Evolutionary conservation across 2,329 filamentous ascomycete species (phyloP), one percentile per base, ranked within the genome.

Genomic region (Arthrobotrys iridis): DNA sequence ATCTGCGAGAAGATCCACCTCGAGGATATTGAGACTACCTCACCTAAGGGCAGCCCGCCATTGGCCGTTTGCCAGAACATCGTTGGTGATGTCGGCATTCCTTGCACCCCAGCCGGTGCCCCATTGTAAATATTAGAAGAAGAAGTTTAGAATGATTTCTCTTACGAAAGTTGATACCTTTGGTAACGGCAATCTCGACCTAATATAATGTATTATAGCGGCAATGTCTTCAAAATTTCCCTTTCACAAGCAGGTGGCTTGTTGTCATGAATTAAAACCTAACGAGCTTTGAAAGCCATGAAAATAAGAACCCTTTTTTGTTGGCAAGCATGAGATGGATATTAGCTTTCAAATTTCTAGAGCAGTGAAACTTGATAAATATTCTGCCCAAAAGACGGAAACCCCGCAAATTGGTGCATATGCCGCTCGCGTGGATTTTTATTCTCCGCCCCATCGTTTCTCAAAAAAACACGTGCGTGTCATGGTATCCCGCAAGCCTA

Each of bases 1-100:
- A 84, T 87, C 3, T 89, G 88, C 78, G 83, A 83, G 55, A 85
- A 85, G 57, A 88, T 89, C 77, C 82, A 83, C 5, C 82, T 89
- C 64, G 83, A 85, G 76, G 83, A 86, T 71, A 88, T 89, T 77
- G 82, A 86, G 68, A 79, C 89, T 59, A 85, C 82, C 0, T 87
- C 84, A 46, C 87, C 87, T 0, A 83, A 83, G 40, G 82, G 82
- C 0, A 82, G 80, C 20, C 79, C 82, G 35, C 63, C 71, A 37
- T 28, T 75, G 37, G 71, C 71, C 48, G 71, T 68, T 45, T 75
- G 71, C 8, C 79, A 82, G 13, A 83, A 83, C 55, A 82, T 88
- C 57, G 82, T 86, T 50, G 88, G 87, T 77, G 85, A 87, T 78
- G 85, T 75, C 33, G 71, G 71, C 30, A 75, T 75, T 13, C 71